Evolutionary conservation across 345 rosid species (phyloP).

Genomic region (Kernera saxatilis): DNA sequence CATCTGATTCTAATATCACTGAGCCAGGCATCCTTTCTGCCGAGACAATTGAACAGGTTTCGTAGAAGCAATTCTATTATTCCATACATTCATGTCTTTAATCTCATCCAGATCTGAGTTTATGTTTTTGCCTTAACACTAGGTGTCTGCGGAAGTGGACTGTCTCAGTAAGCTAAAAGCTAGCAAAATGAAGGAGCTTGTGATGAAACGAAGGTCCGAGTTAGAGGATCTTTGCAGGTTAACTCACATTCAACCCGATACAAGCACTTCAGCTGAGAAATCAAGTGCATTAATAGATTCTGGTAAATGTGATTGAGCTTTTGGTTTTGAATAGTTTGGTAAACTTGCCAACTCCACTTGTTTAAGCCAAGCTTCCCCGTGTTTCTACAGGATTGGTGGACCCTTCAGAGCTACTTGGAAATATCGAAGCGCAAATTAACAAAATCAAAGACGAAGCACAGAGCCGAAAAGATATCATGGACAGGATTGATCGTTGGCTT

Average conservation of each 20-base stretch:
- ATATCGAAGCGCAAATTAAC: constrained; percentile 67
- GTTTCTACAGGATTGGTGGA: constrained; percentile 69
- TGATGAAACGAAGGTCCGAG: constrained; percentile 80
- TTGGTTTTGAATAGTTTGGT: not conserved
- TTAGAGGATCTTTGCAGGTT: constrained; percentile 68
- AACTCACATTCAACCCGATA: constrained; percentile 78
- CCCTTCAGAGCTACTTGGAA: constrained; percentile 83
- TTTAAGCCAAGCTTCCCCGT: not conserved
- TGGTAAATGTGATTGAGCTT: constrained; percentile 36
- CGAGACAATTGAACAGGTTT: constrained; percentile 75
- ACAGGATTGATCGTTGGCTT: constrained; percentile 91
- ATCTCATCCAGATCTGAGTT: not conserved
- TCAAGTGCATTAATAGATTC: constrained; percentile 90
- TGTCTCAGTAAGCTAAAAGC: constrained; percentile 73
- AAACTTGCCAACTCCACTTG: not conserved
- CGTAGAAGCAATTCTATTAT: not conserved
- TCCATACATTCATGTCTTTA: not conserved
- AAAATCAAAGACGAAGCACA: constrained; percentile 77
- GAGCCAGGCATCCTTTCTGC: constrained; percentile 65
- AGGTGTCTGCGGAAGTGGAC: constrained; percentile 90
- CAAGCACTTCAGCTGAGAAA: constrained; percentile 86
- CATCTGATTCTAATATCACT: constrained; percentile 52
- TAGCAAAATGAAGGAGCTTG: constrained; percentile 93
- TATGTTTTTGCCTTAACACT: constrained; percentile 12
- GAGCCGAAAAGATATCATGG: constrained; percentile 92